Conservation (phyloP, 2,329 filamentous ascomycete species). For the Thermochaetoides dissita region DNA sequence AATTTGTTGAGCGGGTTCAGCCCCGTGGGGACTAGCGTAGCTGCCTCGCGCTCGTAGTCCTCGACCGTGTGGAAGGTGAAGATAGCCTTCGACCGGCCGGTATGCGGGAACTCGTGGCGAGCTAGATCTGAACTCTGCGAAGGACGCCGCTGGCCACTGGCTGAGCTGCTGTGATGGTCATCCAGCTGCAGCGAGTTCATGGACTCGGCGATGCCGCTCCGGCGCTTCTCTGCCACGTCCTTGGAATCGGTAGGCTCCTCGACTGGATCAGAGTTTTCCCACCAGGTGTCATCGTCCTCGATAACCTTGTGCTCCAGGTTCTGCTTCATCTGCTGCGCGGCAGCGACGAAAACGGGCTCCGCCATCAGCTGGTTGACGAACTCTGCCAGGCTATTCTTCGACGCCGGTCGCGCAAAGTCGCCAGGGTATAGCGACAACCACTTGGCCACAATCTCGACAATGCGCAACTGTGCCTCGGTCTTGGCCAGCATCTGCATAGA, state of each 20-base stretch:
- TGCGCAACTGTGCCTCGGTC: slow-evolving; percentile 67
- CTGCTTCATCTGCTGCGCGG: slow-evolving; percentile 72
- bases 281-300: slow-evolving; percentile 84
- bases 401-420: slow-evolving; percentile 72
- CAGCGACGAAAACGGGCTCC: slow-evolving; percentile 69
- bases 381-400: slow-evolving; percentile 55
- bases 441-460: slow-evolving; percentile 69
- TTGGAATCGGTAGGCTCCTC: slow-evolving; percentile 18
- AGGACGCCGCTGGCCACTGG: slow-evolving; percentile 25
- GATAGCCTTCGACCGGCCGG: slow-evolving; percentile 25
- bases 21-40: slow-evolving; percentile 54
- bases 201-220: slow-evolving; percentile 28
- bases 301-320: slow-evolving; percentile 57
- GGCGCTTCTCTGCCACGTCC: slow-evolving; percentile 9
- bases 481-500: slow-evolving; percentile 58
- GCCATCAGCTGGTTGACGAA: slow-evolving; percentile 64
- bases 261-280: slow-evolving; percentile 70
- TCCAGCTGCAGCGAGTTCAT: slow-evolving; percentile 36
- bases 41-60: slow-evolving; percentile 67
- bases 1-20: slow-evolving; percentile 63
- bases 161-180: slow-evolving; percentile 21
- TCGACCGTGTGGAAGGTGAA: slow-evolving; percentile 55
- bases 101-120: slow-evolving; percentile 27
- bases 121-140: slow-evolving; percentile 33
- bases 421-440: slow-evolving; percentile 87